These are phyloP conservation scores for Lodderomyces elongisporus DNA, from an alignment of 1,139 yeast species.

Conservation along the genomic window DNA sequence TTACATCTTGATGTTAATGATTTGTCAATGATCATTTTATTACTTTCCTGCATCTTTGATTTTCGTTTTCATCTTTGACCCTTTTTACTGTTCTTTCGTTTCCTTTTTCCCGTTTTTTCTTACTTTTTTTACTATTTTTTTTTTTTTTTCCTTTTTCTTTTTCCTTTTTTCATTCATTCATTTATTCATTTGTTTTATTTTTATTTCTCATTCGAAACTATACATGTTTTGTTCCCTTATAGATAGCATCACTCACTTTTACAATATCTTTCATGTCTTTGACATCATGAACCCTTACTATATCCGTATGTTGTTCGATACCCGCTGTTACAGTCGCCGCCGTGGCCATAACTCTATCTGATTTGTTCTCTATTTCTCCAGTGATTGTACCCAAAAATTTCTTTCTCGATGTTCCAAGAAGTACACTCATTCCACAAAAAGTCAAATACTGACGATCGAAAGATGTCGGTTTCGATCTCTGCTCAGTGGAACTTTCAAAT, in stretches of 20 bases:
- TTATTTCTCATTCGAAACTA: constrained; percentile 1
- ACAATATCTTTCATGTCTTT: constrained; percentile 60
- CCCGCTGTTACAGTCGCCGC: constrained; percentile 73
- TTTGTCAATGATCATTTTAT: too few relatives aligned
- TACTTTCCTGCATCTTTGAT: too few relatives aligned
- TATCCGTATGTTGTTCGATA: constrained; percentile 69
- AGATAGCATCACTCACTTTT: constrained; percentile 72
- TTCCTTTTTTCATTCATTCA: neutral
- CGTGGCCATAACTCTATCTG: constrained; percentile 68
- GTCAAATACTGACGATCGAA: constrained; percentile 23
- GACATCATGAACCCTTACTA: constrained; percentile 88
- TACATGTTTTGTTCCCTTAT: constrained; percentile 24
- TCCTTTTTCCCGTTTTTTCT: too few relatives aligned
- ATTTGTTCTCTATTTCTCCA: constrained; percentile 34
- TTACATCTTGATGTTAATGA: too few relatives aligned
- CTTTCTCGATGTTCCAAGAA: constrained; percentile 87
- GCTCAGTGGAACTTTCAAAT: too few relatives aligned
- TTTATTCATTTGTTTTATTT: neutral
- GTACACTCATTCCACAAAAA: constrained; percentile 55
- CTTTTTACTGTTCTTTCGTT: too few relatives aligned
- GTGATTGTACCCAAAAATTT: constrained; percentile 76
- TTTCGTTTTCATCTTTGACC: too few relatives aligned
- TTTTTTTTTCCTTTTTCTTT: too few relatives aligned
- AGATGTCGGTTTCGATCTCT: constrained; percentile 15
- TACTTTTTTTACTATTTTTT: too few relatives aligned